Evolutionary conservation across 768 basidiomycete species (phyloP).

Genomic region (Boletus edulis): DNA sequence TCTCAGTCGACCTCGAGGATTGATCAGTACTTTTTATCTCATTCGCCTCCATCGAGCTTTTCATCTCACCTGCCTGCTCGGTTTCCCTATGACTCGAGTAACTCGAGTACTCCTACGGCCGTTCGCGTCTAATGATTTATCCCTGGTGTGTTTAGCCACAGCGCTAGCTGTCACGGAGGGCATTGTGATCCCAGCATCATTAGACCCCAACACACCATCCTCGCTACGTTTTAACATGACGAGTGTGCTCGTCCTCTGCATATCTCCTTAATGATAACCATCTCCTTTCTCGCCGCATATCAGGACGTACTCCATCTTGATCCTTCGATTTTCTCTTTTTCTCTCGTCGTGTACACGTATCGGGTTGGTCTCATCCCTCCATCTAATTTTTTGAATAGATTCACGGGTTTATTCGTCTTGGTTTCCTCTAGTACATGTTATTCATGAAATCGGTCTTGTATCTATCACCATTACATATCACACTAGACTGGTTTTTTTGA

Average conservation of each 20-base stretch:
- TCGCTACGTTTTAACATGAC: no score
- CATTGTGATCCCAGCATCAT: not conserved
- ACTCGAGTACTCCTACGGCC: constrained; percentile 27
- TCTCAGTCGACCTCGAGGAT: constrained; percentile 55
- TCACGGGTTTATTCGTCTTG: not conserved
- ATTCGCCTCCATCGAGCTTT: constrained; percentile 30
- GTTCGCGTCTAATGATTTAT: constrained; percentile 13
- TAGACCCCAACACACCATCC: no score
- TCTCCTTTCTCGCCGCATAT: not conserved
- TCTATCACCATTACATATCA: constrained; percentile 4
- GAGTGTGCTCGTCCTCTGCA: not conserved
- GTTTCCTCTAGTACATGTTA: constrained; percentile 4
- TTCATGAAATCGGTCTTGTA: constrained; percentile 2
- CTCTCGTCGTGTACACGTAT: constrained; percentile 13
- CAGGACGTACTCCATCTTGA: not conserved
- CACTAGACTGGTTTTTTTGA: constrained; percentile 11
- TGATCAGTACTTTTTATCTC: constrained; percentile 45
- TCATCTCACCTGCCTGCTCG: constrained; percentile 21
- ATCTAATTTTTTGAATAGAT: not conserved
- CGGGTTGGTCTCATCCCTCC: not conserved
- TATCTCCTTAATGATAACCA: not conserved
- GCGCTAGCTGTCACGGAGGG: not conserved
- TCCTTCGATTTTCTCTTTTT: not conserved
- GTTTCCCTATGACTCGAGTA: constrained; percentile 25
- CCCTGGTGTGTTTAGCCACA: not conserved